These are phyloP conservation scores for Sugiyamaella castrensis DNA, from an alignment of 1,139 yeast genomes.

Conservation along the genomic window DNA sequence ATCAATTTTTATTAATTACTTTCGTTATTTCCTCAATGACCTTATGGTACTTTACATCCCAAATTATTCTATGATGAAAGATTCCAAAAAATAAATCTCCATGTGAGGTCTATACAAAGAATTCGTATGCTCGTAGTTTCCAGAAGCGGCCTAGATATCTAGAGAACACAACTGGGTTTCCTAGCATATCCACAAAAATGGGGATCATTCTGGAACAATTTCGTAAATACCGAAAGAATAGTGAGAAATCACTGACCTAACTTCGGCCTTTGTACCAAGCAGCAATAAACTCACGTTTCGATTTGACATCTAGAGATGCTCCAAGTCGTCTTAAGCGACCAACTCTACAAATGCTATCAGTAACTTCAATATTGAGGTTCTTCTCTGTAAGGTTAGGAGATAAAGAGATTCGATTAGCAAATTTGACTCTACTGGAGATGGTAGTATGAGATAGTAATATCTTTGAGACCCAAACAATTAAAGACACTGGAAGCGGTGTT, in stretches of 20 bases:
- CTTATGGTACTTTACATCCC: no score
- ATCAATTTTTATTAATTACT: no score
- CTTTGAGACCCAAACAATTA: conserved; percentile 23
- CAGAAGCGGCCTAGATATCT: no score
- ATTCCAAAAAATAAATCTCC: no score
- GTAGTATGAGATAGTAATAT: conserved; percentile 20
- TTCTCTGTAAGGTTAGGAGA: conserved; percentile 18
- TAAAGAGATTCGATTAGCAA: conserved; percentile 24
- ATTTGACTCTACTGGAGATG: conserved; percentile 28
- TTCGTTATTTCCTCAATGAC: no score
- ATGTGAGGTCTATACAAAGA: no score
- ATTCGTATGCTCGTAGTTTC: no score
- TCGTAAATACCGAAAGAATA: no score
- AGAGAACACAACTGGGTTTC: no score
- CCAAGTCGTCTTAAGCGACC: conserved; percentile 39
- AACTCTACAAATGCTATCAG: conserved; percentile 30
- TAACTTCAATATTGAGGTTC: conserved; percentile 20
- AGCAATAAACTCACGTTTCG: conserved; percentile 33
- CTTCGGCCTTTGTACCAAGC: conserved; percentile 29
- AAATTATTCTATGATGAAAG: no score
- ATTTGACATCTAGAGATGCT: conserved; percentile 29
- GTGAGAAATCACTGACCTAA: background rate
- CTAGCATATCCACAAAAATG: no score
- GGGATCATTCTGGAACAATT: no score
- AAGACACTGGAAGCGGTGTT: conserved; percentile 29